Conservation (phyloP, 2,329 filamentous ascomycete species). For the Botrytis tulipae region DNA sequence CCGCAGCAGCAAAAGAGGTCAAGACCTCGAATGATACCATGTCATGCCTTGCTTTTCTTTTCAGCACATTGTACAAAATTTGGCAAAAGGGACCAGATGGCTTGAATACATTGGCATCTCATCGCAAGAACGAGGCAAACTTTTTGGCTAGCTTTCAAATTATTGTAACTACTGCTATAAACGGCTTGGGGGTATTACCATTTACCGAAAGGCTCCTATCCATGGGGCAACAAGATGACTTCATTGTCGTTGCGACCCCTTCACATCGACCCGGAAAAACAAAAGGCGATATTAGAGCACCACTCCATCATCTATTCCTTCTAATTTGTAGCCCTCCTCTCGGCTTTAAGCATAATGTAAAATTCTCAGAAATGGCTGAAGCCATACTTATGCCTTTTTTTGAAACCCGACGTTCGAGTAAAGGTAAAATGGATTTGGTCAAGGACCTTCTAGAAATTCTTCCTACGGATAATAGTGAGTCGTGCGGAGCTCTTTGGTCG, state of each 20-base stretch:
- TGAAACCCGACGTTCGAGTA: conserved; percentile 40
- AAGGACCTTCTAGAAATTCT: conserved; percentile 33
- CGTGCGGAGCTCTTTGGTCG: conserved; percentile 33
- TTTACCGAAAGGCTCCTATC: conserved; percentile 62
- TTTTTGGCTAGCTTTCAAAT: conserved; percentile 55
- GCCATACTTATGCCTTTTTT: conserved; percentile 60
- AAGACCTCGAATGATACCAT: conserved; percentile 83
- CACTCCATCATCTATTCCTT: conserved; percentile 64
- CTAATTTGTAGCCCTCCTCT: conserved; percentile 46
- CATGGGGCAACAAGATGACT: conserved; percentile 52
- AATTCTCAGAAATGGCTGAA: conserved; percentile 41
- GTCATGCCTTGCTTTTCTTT: conserved; percentile 69
- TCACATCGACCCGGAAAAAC: conserved; percentile 54
- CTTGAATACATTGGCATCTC: conserved; percentile 26
- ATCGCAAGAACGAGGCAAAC: conserved; percentile 39
- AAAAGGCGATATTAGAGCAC: conserved; percentile 52
- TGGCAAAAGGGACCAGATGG: conserved; percentile 57
- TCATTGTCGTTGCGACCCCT: conserved; percentile 64
- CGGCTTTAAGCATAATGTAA: conserved; percentile 29
- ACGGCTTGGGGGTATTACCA: conserved; percentile 55
- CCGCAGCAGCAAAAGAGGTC: conserved; percentile 79
- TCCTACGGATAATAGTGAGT: conserved; percentile 34
- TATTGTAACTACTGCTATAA: conserved; percentile 50
- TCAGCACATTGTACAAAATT: conserved; percentile 65
- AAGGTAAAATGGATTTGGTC: conserved; percentile 42